Percentiles rank a stretch among this genome's conserved stretches.
These are phyloP conservation scores for Athelia psychrophila DNA, from an alignment of 1,284 basidiomycete genomes.

Conservation along the genomic window DNA sequence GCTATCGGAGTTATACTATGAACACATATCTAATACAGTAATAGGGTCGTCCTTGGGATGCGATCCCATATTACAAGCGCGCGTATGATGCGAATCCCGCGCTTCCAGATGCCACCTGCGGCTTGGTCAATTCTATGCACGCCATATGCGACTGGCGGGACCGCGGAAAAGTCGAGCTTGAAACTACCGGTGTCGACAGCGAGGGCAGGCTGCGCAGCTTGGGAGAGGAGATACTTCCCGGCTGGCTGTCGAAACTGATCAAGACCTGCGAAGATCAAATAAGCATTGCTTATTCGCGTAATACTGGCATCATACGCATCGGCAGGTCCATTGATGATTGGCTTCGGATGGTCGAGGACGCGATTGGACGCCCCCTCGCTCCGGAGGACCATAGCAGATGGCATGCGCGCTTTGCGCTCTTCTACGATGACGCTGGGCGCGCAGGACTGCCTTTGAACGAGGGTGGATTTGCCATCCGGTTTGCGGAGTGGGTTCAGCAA, in stretches of 20 bases:
- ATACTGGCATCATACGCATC: conserved; percentile 33
- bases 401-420: conserved; percentile 32
- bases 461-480: conserved; percentile 49
- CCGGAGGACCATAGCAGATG: conserved; percentile 33
- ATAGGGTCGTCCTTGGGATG: conserved; percentile 49
- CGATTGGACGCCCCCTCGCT: conserved; percentile 24
- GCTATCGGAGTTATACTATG: not conserved
- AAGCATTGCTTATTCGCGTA: conserved; percentile 35
- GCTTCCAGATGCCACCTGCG: conserved; percentile 58
- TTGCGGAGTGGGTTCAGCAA: conserved; percentile 49
- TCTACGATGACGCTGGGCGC: conserved; percentile 30
- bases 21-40: not conserved
- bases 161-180: not conserved
- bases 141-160: conserved; percentile 58
- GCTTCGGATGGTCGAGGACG: conserved; percentile 37
- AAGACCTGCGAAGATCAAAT: conserved; percentile 48
- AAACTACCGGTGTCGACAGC: not conserved
- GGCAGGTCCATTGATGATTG: conserved; percentile 39
- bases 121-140: conserved; percentile 48
- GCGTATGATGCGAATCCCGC: conserved; percentile 50
- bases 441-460: conserved; percentile 36
- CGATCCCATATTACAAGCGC: conserved; percentile 52
- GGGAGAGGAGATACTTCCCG: conserved; percentile 7
- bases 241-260: conserved; percentile 47
- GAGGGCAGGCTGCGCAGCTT: too few species aligned